These are phyloP conservation scores for Diospyros lotus DNA, from an alignment of 148 eudicot genomes.

Conservation along the genomic window DNA sequence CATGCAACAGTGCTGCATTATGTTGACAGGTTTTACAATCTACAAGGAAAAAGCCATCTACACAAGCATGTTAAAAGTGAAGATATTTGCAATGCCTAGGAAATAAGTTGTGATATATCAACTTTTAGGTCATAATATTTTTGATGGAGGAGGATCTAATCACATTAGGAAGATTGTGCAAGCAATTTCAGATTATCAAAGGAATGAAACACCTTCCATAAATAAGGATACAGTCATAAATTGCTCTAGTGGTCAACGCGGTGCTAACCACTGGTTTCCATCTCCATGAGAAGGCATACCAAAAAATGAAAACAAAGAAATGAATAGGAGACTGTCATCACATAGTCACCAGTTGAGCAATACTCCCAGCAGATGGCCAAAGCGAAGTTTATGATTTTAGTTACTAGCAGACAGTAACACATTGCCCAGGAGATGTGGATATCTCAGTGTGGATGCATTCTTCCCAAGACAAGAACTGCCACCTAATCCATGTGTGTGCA, in stretches of 20 bases:
- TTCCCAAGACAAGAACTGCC: too few species aligned
- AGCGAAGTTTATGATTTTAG: too few species aligned
- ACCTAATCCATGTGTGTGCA: too few species aligned
- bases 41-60: neutral
- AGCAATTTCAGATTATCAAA: neutral
- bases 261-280: neutral
- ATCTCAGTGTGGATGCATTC: too few species aligned
- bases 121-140: neutral
- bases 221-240: neutral
- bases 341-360: too few species aligned
- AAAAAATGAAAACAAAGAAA: too few species aligned
- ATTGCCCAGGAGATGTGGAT: too few species aligned
- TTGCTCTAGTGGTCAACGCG: neutral
- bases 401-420: too few species aligned
- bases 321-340: too few species aligned
- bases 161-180: neutral
- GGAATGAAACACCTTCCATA: neutral
- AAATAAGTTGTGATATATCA: neutral
- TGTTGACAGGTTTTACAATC: neutral
- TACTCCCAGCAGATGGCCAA: too few species aligned
- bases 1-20: neutral
- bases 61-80: neutral
- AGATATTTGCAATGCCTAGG: neutral
- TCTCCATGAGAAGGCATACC: too few species aligned
- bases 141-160: neutral